Evolutionary conservation across 2,329 filamentous ascomycete species (phyloP).

Genomic region (Aureobasidium lini): DNA sequence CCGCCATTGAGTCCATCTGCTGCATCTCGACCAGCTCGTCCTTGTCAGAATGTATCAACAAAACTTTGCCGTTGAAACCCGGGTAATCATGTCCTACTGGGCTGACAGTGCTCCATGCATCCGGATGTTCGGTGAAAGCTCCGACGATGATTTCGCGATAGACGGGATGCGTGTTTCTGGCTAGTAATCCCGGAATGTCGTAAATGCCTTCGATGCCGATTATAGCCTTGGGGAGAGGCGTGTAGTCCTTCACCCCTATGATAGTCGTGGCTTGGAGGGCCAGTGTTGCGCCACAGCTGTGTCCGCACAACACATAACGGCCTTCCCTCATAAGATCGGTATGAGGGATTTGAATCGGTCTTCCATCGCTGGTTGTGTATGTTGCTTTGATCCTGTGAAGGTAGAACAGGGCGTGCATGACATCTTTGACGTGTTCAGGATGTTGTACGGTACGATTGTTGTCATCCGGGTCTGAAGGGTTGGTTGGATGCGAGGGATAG

Average conservation of each 20-base stretch:
- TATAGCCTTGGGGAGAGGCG: slow-evolving; percentile 43
- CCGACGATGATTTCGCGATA: slow-evolving; percentile 51
- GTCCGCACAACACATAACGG: slow-evolving; percentile 52
- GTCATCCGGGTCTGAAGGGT: slow-evolving; percentile 43
- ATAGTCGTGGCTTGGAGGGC: slow-evolving; percentile 46
- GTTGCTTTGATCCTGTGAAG: slow-evolving; percentile 42
- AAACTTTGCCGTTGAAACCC: slow-evolving; percentile 34
- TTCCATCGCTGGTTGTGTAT: slow-evolving; percentile 23
- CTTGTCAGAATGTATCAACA: slow-evolving; percentile 39
- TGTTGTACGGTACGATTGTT: slow-evolving; percentile 44
- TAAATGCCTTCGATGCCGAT: slow-evolving; percentile 61
- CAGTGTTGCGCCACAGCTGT: slow-evolving; percentile 58
- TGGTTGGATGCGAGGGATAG: slow-evolving; percentile 34
- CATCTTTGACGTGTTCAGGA: slow-evolving; percentile 55
- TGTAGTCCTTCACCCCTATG: slow-evolving; percentile 29
- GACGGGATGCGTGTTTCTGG: slow-evolving; percentile 37
- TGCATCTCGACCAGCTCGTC: slow-evolving; percentile 46
- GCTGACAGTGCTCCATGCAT: slow-evolving; percentile 48
- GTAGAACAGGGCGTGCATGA: slow-evolving; percentile 44
- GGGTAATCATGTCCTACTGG: slow-evolving; percentile 43
- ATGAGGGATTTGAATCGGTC: neutral
- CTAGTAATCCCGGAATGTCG: slow-evolving; percentile 49
- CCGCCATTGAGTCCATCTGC: slow-evolving; percentile 53
- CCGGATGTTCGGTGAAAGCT: slow-evolving; percentile 36
- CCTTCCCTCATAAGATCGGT: slow-evolving; percentile 4